Evolutionary conservation across 805 yeast genomes (phyloP).

Genomic region (Candida sithepensis): DNA sequence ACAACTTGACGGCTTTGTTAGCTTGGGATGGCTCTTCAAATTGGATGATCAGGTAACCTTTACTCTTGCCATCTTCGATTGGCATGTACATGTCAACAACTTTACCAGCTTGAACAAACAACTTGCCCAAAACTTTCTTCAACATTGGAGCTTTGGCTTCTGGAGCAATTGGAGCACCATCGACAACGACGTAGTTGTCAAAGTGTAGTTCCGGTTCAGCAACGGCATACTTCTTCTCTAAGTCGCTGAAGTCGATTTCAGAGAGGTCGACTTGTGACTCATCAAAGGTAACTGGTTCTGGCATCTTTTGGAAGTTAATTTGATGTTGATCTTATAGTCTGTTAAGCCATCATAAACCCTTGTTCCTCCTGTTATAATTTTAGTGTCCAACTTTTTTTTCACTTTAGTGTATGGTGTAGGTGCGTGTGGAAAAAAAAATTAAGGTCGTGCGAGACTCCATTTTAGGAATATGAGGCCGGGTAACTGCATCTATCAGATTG

Average conservation of each 20-base stretch:
- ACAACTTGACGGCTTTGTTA: constrained; percentile 69
- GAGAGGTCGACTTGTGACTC: constrained; percentile 43
- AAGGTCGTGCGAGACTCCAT: no score
- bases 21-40: constrained; percentile 66
- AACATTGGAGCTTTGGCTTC: constrained; percentile 80
- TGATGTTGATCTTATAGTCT: no score
- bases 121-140: constrained; percentile 78
- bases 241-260: constrained; percentile 76
- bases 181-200: constrained; percentile 80
- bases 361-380: no score
- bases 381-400: no score
- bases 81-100: constrained; percentile 84
- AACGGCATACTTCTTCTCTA: constrained; percentile 71
- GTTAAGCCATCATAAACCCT: no score
- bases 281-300: constrained; percentile 24
- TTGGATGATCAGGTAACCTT: constrained; percentile 85
- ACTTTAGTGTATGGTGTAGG: no score
- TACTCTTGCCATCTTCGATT: constrained; percentile 69
- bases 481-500: no score
- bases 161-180: constrained; percentile 95
- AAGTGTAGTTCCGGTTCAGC: constrained; percentile 54
- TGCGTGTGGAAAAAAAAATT: no score
- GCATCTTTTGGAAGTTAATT: constrained; percentile 14
- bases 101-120: constrained; percentile 74
- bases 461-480: no score